Percentiles rank a stretch among this genome's conserved stretches.
Conservation (phyloP, 2,329 filamentous ascomycete species). For the Hypoxylon sp. region DNA sequence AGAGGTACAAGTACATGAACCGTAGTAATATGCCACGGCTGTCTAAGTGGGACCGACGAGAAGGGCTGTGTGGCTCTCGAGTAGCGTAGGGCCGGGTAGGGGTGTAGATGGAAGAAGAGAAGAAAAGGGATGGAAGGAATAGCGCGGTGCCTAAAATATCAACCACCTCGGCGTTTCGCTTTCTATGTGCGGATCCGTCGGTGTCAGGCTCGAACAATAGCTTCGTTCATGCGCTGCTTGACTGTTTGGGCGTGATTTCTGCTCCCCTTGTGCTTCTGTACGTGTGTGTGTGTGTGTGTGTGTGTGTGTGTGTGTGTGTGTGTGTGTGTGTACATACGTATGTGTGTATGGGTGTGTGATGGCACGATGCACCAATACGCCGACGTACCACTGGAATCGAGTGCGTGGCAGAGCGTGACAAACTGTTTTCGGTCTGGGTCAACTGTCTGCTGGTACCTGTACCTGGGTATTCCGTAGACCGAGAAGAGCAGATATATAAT, state of each 20-base stretch:
- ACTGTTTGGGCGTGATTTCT: constrained; percentile 18
- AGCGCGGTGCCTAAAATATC: constrained; percentile 32
- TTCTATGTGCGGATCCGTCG: constrained; percentile 36
- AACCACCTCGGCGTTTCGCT: constrained; percentile 25
- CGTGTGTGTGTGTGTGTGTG: no score
- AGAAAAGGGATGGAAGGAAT: constrained; percentile 13
- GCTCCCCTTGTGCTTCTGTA: no score
- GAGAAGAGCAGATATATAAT: background rate
- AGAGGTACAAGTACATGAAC: constrained; percentile 26
- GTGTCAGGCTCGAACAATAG: constrained; percentile 35
- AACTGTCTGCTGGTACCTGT: constrained; percentile 11
- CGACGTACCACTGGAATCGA: background rate
- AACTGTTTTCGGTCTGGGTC: constrained; percentile 6
- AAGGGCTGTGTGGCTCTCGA: constrained; percentile 20
- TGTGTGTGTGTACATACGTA: no score
- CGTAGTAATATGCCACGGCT: constrained; percentile 29
- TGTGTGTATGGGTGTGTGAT: background rate
- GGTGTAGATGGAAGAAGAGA: constrained; percentile 12
- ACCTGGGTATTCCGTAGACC: background rate
- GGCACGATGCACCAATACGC: constrained; percentile 10
- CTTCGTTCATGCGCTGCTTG: constrained; percentile 29
- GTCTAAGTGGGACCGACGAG: constrained; percentile 22
- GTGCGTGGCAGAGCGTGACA: constrained; percentile 4
- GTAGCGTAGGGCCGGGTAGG: constrained; percentile 30
- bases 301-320: no score